Base-by-base conservation (phyloP, 2,329 filamentous ascomycete genomes). In the Fusarium guadeloupense region DNA sequence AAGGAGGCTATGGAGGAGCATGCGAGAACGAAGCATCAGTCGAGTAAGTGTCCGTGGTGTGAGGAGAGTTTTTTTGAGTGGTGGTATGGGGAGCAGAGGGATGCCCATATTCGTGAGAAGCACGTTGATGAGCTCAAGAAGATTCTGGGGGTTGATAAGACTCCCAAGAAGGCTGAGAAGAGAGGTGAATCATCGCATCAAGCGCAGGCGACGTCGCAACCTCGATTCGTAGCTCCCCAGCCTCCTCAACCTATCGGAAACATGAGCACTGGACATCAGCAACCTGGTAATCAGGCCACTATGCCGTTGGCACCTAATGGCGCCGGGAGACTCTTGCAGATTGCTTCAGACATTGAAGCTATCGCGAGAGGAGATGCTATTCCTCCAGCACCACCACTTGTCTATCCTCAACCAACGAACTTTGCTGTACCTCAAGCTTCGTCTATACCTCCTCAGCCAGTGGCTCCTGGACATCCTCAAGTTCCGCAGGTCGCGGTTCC, bases 1-100 rank as follows among this genome's bases (percentile, higher is more conserved):
- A 37, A 59, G 2, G 58, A 64, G 3, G 64, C 59, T 4, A 70
- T 81, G n/a, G 64, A 73, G 13, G 49, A 51, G 6, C 81, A 83
- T 45, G 31, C 80, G 5, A 41, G 59, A 21, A 57, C 70, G n/a
- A 63, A 53, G 1, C 80, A 83, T 42, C 35, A 59, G n/a, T 57
- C 59, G 2, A 56, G 67, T 8, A 71, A 70, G 35, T 80, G 78
- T 47, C 69, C 68, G 17, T 78, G 76, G 64, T 80, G 78, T 42
- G 59, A 72, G 10, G 67, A 72, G 6, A 56, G 49, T 2, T 46
- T 77, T 14, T 76, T 66, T 39, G 40, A 59, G 35, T 66, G 73
- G 53, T 77, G 72, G 74, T 44, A 59, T 9, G 26, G 42, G 1
- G 48, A 67, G 13, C 65, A 73, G 51, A 67, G 59, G 17, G 42